Base-by-base conservation (phyloP, 2,329 filamentous ascomycete species). In the Xylaria sp. region DNA sequence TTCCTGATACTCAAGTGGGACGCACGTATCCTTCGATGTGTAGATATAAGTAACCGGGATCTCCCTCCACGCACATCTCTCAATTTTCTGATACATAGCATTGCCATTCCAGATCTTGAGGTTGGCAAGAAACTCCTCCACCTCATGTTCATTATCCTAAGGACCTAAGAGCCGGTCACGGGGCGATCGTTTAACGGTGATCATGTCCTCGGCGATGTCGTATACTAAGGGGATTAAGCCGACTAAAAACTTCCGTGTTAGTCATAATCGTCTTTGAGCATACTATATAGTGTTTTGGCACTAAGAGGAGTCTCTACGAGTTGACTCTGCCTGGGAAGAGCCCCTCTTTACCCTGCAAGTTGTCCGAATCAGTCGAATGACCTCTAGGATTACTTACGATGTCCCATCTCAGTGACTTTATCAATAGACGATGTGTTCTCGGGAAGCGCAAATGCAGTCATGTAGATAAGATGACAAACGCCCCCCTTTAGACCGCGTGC, bases 121-220 rank as follows among this genome's bases (percentile, higher is more conserved):
- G 39, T 41, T 41, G 10, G 39, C 12, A 41, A 41, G 12, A 18
- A 15, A 41, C 39, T 41, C 15, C 12, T 41, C 39, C 2, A 6
- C 39, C 12, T 41, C 39, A 41, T 1, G 2, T 18, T 41, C 12
- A 12, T 41, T 13, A 41, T 41, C 39, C 39, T 13, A 41, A 41
- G 39, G 39, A 41, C 18, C 59, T 32, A 62, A 46, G 1, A 46
- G 44, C 6, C 44, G n/a, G 15, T 46, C 44, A 20, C 44, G 20
- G n/a, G 46, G 46, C 8, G 20, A 25, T 20, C 20, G n/a, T 50
- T 25, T 20, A 50, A 50, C 46, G 20, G 46, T 50, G 46, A 63
- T 63, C 60, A 63, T 39, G 9, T 39, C 28, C 28, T 55, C 46
- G n/a, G n/a, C 46, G 9, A 44, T 20, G 37, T 32, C 20, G 37